Evolutionary conservation across 2,329 filamentous ascomycete species (phyloP).

Genomic region (Pseudogymnoascus sp.): DNA sequence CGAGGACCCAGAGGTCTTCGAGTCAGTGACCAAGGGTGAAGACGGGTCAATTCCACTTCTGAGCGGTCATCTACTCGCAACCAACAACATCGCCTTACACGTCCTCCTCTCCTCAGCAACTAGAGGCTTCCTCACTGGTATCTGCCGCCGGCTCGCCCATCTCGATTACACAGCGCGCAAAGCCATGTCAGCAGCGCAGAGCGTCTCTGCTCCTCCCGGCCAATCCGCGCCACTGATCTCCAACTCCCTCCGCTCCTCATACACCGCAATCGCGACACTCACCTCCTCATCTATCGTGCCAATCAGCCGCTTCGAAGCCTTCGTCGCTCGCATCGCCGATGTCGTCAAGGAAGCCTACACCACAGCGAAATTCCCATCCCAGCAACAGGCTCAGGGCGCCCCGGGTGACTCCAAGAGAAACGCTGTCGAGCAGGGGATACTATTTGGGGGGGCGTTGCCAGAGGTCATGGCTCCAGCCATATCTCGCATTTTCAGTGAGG

Average conservation of each 20-base stretch:
- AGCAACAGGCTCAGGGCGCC: slow-evolving; percentile 3
- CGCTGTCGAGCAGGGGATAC: slow-evolving; percentile 26
- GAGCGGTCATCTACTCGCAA: slow-evolving; percentile 42
- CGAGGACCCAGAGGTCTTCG: slow-evolving; percentile 42
- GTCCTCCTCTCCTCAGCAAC: slow-evolving; percentile 66
- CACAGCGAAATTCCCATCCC: slow-evolving; percentile 13
- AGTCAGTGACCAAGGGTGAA: slow-evolving; percentile 35
- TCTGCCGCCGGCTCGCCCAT: slow-evolving; percentile 55
- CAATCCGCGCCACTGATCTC: slow-evolving; percentile 13
- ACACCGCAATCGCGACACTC: slow-evolving; percentile 26
- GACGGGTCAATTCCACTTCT: slow-evolving; percentile 41
- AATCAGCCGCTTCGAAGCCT: slow-evolving; percentile 25
- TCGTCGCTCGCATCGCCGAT: slow-evolving; percentile 22
- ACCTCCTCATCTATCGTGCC: slow-evolving; percentile 23
- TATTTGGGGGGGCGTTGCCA: slow-evolving; percentile 26
- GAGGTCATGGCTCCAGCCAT: slow-evolving; percentile 27
- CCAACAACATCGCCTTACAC: slow-evolving; percentile 52
- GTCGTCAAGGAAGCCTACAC: slow-evolving; percentile 24
- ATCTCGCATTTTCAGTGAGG: slow-evolving; percentile 23
- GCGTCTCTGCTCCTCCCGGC: slow-evolving; percentile 2
- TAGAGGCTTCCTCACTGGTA: slow-evolving; percentile 61
- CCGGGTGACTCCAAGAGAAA: slow-evolving; percentile 22
- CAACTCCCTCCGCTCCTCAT: slow-evolving; percentile 23
- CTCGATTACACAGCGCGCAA: slow-evolving; percentile 38
- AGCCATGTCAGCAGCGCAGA: slow-evolving; percentile 18